phyloP scores from a whole-genome alignment of 2,329 filamentous ascomycete species.

The Emergomyces orientalis region DNA sequence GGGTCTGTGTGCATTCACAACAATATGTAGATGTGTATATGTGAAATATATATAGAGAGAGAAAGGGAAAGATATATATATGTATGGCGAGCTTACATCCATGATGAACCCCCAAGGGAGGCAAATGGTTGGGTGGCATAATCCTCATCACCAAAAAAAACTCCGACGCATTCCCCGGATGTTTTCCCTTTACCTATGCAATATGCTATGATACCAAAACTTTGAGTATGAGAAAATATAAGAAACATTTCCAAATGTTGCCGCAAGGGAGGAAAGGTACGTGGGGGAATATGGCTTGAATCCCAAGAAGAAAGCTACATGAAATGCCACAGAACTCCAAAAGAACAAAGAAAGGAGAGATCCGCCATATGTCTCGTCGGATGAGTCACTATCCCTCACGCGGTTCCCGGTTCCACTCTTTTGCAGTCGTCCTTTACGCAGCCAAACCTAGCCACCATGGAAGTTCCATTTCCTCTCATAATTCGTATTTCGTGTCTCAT shows the following conservation, averaged over 20 bases:
- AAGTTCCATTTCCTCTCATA: not conserved
- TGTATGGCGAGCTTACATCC: slow-evolving; percentile 4
- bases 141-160: slow-evolving; percentile 1
- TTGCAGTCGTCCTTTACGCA: not conserved
- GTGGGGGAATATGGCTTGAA: not conserved
- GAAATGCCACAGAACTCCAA: not conserved
- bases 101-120: not conserved
- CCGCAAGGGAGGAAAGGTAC: not conserved
- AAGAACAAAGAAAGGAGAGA: not conserved
- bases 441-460: not conserved
- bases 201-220: not conserved
- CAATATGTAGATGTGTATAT: not conserved
- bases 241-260: not conserved
- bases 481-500: not conserved
- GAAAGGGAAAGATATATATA: not conserved
- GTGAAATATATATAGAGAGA: not conserved
- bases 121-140: not conserved
- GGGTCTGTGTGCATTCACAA: not conserved
- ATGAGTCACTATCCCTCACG: not conserved
- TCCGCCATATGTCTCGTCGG: not conserved
- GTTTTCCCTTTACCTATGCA: slow-evolving; percentile 1
- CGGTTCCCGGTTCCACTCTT: not conserved
- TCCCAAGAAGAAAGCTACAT: not conserved
- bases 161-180: not conserved
- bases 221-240: not conserved